Base-by-base conservation (phyloP, 768 basidiomycete species). In the Royoungia palumana region DNA sequence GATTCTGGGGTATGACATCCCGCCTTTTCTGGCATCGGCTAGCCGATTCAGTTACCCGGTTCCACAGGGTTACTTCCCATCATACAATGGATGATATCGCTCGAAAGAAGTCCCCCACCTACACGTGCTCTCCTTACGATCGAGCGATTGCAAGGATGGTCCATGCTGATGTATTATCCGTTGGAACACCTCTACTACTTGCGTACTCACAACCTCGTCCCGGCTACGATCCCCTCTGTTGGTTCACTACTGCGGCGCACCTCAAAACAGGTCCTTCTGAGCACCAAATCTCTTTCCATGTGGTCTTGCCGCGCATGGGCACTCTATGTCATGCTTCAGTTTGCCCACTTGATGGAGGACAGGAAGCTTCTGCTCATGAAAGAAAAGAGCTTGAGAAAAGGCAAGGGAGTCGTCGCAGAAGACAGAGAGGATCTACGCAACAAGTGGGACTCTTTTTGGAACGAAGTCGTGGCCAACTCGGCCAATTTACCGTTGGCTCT, bases 221-320 rank as follows among this genome's bases (percentile, higher is more conserved):
- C 86, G 13, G 51, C 77, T 1, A 67, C 71, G n/a, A 56, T 85
- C 38, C 68, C 78, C 9, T 70, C 75, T n/a, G 65, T 79, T 14
- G 46, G 65, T 12, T 71, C 76, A 14, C 47, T 78, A 24, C 59
- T 79, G 44, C 68, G 75, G 11, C 69, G 70, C 37, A 59, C 70
- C 42, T 68, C 69, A 25, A 76, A 74, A 52, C 66, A 61, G 21
- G 67, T 81, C 40, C 60, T 56, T 6, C 62, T 88, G 35, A 69
- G 83, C 47, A 52, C 76, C 8, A 69, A 72, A 28, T 66, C 62
- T 22, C 63, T 92, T 34, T 73, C 76, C 4, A 56, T 84, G 44
- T 89, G 85, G 87, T 90, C 89, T 13, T 80, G 77, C 46, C 82
- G 91, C 19, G 87, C 83, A 64, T 94, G 90, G 92, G 85, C 83